Evolutionary conservation across 768 basidiomycete species (phyloP).

Genomic region (Amanita molliuscula): DNA sequence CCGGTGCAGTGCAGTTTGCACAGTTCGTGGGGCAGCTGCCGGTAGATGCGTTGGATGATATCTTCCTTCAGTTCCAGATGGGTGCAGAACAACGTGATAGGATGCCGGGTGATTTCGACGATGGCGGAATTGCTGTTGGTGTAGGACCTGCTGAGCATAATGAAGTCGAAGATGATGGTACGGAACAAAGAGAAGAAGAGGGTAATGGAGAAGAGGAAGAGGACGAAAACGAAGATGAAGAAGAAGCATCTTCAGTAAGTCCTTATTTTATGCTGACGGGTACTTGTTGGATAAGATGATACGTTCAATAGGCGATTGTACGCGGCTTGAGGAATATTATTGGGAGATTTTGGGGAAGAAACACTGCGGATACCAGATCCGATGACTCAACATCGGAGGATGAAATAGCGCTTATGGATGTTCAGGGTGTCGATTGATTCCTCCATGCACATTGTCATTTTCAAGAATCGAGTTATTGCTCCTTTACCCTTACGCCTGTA

Average conservation of each 20-base stretch:
- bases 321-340: constrained; percentile 49
- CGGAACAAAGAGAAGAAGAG: constrained; percentile 12
- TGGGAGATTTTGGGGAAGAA: constrained; percentile 46
- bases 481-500: background rate
- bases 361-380: constrained; percentile 12
- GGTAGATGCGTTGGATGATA: constrained; percentile 48
- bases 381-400: constrained; percentile 34
- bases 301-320: constrained; percentile 40
- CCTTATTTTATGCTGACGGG: background rate
- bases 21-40: constrained; percentile 44
- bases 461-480: background rate
- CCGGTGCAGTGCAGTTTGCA: constrained; percentile 55
- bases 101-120: constrained; percentile 38
- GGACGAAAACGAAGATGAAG: constrained; percentile 32
- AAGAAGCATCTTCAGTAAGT: constrained; percentile 43
- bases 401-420: constrained; percentile 19
- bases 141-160: constrained; percentile 5
- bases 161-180: constrained; percentile 10
- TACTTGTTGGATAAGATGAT: background rate
- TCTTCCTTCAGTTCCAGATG: constrained; percentile 38
- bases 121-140: constrained; percentile 12
- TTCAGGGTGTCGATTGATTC: constrained; percentile 22
- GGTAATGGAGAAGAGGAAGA: constrained; percentile 25
- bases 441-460: background rate
- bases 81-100: constrained; percentile 24